These are phyloP conservation scores for Chrysosporium keratinophilum DNA, from an alignment of 2,329 filamentous ascomycete species.

Conservation along the genomic window DNA sequence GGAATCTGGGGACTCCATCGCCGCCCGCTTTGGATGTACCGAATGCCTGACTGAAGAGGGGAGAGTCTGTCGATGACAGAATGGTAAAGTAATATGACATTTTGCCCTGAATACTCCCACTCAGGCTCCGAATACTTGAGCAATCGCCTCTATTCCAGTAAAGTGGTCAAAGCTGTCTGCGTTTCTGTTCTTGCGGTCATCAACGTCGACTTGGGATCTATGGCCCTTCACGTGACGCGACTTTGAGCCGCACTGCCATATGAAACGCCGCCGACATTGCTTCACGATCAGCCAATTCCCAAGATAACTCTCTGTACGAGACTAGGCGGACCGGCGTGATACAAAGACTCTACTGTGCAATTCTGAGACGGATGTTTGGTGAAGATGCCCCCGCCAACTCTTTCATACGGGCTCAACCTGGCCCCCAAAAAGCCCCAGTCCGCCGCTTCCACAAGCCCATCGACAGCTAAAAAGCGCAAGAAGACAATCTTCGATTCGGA, in stretches of 20 bases:
- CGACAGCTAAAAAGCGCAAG: slow-evolving; percentile 38
- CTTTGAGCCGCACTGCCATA: too few species aligned
- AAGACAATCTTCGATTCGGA: slow-evolving; percentile 40
- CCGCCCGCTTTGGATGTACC: slow-evolving; percentile 93
- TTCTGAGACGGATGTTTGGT: not conserved
- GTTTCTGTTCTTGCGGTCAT: too few species aligned
- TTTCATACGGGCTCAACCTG: slow-evolving; percentile 37
- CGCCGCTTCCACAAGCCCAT: slow-evolving; percentile 19
- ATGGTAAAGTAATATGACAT: slow-evolving; percentile 99
- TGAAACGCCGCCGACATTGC: too few species aligned
- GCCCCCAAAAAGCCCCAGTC: slow-evolving; percentile 25
- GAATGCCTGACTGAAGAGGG: slow-evolving; percentile 93
- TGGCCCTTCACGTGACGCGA: not conserved
- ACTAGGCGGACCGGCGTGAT: not conserved
- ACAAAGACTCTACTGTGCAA: not conserved
- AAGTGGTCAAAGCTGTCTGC: too few species aligned
- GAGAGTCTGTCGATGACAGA: slow-evolving; percentile 87
- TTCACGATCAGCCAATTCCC: too few species aligned
- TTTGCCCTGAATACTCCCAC: slow-evolving; percentile 11
- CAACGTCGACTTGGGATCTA: too few species aligned
- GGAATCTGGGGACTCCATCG: slow-evolving; percentile 81
- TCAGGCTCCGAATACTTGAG: not conserved
- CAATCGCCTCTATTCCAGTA: not conserved
- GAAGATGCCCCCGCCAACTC: slow-evolving; percentile 25
- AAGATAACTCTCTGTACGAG: too few species aligned